phyloP scores from a whole-genome alignment of 495 filamentous ascomycete species.

The Rostrohypoxylon terebratum region DNA sequence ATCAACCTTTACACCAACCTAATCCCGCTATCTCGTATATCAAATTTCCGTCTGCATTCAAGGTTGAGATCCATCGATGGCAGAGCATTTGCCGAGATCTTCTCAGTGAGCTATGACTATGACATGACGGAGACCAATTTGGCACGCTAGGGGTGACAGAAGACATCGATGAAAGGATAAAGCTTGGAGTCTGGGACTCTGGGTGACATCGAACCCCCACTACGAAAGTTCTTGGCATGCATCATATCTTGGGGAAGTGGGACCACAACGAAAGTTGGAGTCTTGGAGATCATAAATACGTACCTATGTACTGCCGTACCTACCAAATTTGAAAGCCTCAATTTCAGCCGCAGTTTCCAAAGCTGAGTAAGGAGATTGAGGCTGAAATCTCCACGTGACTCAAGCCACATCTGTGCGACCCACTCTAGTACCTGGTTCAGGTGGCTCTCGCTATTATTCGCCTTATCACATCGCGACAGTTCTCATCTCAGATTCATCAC shows the following conservation, averaged over 20 bases:
- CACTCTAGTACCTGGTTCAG: background rate
- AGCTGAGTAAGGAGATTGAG: constrained; percentile 29
- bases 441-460: background rate
- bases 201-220: constrained; percentile 4
- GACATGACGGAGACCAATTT: background rate
- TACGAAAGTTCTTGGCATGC: constrained; percentile 31
- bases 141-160: constrained; percentile 3
- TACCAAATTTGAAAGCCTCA: background rate
- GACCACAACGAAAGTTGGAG: background rate
- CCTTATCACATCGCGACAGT: constrained; percentile 15
- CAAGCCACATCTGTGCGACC: constrained; percentile 11
- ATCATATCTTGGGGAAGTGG: constrained; percentile 43
- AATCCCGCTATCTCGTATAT: background rate
- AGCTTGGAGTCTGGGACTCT: background rate
- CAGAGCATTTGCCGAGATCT: constrained; percentile 21
- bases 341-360: constrained; percentile 40
- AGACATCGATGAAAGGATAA: background rate
- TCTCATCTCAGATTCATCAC: constrained; percentile 17
- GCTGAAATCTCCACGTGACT: constrained; percentile 34
- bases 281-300: constrained; percentile 1
- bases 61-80: constrained; percentile 5
- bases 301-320: background rate
- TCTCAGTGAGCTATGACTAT: constrained; percentile 13
- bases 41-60: background rate
- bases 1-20: background rate